These are phyloP conservation scores for Cenchrus americanus DNA, from an alignment of 176 grass and related monocot genomes.

Conservation along the genomic window DNA sequence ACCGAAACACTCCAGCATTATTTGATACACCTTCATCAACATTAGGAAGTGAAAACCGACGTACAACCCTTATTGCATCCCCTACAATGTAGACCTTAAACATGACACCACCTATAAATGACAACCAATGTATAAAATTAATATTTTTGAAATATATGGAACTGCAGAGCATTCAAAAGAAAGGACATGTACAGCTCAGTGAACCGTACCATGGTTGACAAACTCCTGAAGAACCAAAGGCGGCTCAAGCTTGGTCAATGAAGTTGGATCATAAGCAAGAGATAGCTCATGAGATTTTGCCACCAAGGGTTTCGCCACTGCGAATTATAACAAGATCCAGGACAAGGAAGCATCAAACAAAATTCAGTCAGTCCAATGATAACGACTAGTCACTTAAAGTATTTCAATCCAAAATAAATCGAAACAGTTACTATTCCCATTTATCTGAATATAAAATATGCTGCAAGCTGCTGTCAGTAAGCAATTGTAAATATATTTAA, in stretches of 20 bases:
- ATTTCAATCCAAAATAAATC: neutral
- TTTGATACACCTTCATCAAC: conserved; percentile 62
- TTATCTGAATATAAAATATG: conserved; percentile 20
- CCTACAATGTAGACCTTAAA: conserved; percentile 99
- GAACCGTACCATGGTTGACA: conserved; percentile 78
- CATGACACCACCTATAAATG: conserved; percentile 75
- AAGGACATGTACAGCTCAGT: conserved; percentile 1
- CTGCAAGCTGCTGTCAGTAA: neutral
- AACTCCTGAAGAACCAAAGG: conserved; percentile 97
- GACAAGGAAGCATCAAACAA: neutral
- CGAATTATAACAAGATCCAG: conserved; percentile 32
- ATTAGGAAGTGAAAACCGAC: conserved; percentile 93
- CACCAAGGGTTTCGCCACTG: conserved; percentile 95
- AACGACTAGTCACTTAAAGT: conserved; percentile 1
- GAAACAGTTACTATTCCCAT: neutral
- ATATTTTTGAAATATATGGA: conserved; percentile 6
- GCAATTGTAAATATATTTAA: neutral
- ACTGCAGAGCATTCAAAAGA: neutral
- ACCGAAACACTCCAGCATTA: conserved; percentile 73
- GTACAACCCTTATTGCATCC: conserved; percentile 80
- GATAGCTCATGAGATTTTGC: conserved; percentile 87
- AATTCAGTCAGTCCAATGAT: conserved; percentile 9
- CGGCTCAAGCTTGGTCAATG: conserved; percentile 82
- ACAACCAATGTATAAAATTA: conserved; percentile 20
- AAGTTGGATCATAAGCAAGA: conserved; percentile 88